Evolutionary conservation across 164 flowering plant genomes (phyloP), one percentile per base, ranked within the genome.

Genomic region (Pachysandra terminalis): DNA sequence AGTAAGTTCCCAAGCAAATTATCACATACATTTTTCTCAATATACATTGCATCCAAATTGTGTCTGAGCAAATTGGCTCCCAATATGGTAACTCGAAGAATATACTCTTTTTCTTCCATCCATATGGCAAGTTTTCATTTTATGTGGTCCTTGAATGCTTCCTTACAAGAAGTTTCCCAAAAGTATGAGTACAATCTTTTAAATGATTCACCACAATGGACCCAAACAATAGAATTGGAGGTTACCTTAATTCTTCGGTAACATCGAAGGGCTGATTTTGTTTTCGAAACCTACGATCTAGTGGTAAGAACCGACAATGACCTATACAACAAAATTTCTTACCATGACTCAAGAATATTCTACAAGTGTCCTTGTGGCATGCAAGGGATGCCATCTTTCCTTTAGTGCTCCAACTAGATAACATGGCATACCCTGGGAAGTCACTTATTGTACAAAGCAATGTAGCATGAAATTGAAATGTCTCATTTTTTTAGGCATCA

Each of bases 1-100:
- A 75, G 48, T 0, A 75, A n/a, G 0, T 62, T 75, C 0, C 35
- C 56, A 5, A 75, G 0, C 3, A 75, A 4, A 59, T 27, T 71
- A 9, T 75, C 74, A 58, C 53, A 70, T 9, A 75, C 59, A 67
- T 75, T 66, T 22, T 75, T 71, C 26, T 71, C 74, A 7, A 70
- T 65, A 23, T 71, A 72, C 75, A 73, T 77, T 0, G 73, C 71
- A 69, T 77, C 80, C 0, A 73, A n/a, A 24, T 59, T 66, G 22
- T 77, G 74, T 15, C 65, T 55, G 0, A 73, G 5, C 0, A 67
- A 16, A 21, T 60, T 32, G 49, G 9, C 19, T 62, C 45, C 65
- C 65, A 77, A 59, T 70, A 77, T 25, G 74, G 52, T 15, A 73
- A 23, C 10, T 62, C 26, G 16, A 77, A 70, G 35, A 73, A 66